Conservation (phyloP, 2,329 filamentous ascomycete species). For the Colletotrichum sp. region DNA sequence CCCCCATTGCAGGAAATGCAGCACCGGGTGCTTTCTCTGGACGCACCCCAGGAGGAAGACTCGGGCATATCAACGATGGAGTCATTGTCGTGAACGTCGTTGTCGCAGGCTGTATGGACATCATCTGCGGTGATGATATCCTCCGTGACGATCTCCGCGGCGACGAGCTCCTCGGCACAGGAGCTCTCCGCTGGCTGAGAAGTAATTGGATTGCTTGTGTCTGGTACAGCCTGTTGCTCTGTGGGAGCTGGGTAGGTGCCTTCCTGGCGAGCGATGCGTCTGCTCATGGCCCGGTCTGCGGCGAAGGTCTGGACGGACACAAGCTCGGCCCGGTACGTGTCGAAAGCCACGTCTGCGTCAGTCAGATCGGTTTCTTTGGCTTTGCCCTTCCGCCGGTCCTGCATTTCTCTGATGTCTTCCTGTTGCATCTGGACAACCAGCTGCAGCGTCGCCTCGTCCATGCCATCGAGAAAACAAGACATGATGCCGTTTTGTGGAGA, state of each 20-base stretch:
- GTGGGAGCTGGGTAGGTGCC: background rate
- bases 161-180: background rate
- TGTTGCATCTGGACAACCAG: background rate
- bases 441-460: background rate
- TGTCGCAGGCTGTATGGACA: background rate
- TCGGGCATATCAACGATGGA: background rate
- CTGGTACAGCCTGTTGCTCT: background rate
- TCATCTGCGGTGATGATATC: background rate
- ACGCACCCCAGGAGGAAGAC: background rate
- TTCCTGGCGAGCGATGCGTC: background rate
- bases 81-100: rapidly evolving
- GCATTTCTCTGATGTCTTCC: background rate
- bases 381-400: background rate
- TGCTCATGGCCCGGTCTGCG: background rate
- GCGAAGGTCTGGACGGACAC: background rate
- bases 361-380: background rate
- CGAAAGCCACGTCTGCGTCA: background rate
- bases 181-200: background rate
- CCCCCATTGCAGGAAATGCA: background rate
- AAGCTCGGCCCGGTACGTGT: background rate
- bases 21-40: background rate
- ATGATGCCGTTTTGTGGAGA: background rate
- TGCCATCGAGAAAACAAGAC: background rate
- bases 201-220: background rate
- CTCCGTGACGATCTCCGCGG: background rate